Conservation (phyloP, 768 basidiomycete genomes). For the Tulasnella sp. region DNA sequence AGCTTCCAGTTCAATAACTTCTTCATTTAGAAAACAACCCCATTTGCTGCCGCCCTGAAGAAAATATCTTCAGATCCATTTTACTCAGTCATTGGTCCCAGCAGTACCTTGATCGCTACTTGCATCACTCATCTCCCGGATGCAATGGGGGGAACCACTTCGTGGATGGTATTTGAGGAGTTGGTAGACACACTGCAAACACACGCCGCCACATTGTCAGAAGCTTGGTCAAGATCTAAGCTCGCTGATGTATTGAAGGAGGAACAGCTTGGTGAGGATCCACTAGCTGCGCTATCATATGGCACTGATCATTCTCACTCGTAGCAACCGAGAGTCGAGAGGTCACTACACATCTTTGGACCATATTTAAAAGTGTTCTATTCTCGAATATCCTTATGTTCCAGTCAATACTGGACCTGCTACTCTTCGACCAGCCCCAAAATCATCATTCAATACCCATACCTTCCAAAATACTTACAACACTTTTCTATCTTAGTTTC, state of each 20-base stretch:
- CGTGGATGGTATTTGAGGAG: constrained; percentile 16
- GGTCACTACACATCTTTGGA: constrained; percentile 33
- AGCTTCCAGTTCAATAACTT: background rate
- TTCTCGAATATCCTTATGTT: constrained; percentile 59
- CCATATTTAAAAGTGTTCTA: constrained; percentile 57
- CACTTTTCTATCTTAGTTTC: constrained; percentile 56
- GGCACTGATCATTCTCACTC: background rate
- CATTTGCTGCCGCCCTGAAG: background rate
- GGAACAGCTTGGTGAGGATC: constrained; percentile 22
- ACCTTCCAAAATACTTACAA: constrained; percentile 41
- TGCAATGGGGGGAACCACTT: background rate
- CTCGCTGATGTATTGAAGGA: constrained; percentile 24
- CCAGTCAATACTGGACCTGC: constrained; percentile 44
- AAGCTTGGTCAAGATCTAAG: constrained; percentile 24
- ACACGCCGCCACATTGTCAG: constrained; percentile 21
- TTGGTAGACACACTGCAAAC: constrained; percentile 18
- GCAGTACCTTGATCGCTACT: constrained; percentile 2
- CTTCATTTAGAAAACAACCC: background rate
- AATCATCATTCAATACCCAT: constrained; percentile 25
- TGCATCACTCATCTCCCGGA: background rate
- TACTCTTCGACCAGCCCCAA: constrained; percentile 22
- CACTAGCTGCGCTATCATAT: background rate
- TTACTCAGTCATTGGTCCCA: background rate
- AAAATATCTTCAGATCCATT: background rate
- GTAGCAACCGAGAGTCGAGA: background rate